Conservation (phyloP, 768 basidiomycete genomes). For the Tulasnella sp. region DNA sequence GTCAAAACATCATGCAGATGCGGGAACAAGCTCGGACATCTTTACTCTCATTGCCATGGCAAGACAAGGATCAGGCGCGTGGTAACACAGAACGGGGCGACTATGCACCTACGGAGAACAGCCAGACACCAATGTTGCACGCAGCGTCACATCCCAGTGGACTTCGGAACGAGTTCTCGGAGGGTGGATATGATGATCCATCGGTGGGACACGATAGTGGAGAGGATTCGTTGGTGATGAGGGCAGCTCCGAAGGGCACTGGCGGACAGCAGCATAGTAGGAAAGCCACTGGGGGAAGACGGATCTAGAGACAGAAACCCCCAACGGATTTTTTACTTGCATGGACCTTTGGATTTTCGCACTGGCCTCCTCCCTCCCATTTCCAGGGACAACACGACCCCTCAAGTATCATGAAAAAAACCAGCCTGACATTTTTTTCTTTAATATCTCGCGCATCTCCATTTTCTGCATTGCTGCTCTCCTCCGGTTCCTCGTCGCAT, state of each 20-base stretch:
- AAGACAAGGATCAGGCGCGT: slow-evolving; percentile 36
- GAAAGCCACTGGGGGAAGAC: no score
- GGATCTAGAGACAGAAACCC: not conserved
- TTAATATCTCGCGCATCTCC: no score
- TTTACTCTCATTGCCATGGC: slow-evolving; percentile 41
- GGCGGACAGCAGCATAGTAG: not conserved
- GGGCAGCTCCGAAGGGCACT: not conserved
- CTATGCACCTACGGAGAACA: slow-evolving; percentile 42
- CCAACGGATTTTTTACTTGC: not conserved
- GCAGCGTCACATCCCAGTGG: slow-evolving; percentile 34
- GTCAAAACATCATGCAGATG: slow-evolving; percentile 72
- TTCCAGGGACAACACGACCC: not conserved
- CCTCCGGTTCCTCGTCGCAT: no score
- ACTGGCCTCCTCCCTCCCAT: not conserved
- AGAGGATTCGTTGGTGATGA: slow-evolving; percentile 18
- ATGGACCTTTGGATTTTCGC: not conserved
- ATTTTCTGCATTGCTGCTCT: no score
- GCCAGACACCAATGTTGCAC: slow-evolving; percentile 42
- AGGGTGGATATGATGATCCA: slow-evolving; percentile 30
- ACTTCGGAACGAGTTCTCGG: slow-evolving; percentile 43
- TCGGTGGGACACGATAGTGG: slow-evolving; percentile 12
- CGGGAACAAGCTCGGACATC: slow-evolving; percentile 61
- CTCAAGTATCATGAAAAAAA: no score
- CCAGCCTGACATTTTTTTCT: no score
- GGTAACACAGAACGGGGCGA: slow-evolving; percentile 26